Conservation (phyloP, 2,329 filamentous ascomycete species). For the Pseudocercospora ulei region DNA sequence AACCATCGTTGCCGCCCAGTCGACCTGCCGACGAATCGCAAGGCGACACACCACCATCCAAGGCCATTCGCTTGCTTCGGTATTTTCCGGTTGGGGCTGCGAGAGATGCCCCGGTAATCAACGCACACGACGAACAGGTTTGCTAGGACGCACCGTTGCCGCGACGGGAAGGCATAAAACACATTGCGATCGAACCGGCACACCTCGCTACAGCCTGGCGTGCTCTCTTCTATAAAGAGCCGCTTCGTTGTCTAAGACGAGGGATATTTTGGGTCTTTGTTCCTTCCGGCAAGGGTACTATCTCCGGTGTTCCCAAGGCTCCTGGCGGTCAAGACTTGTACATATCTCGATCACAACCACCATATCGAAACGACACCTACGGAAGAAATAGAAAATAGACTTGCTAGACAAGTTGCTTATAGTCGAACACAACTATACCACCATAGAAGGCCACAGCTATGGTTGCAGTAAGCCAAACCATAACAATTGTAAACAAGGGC, state of each 20-base stretch:
- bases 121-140: not conserved
- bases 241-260: conserved; percentile 6
- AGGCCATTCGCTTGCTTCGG: conserved; percentile 4
- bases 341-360: not conserved
- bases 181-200: not conserved
- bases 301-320: not conserved
- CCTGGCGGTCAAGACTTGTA: not conserved
- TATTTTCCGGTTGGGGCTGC: not conserved
- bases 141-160: not conserved
- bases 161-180: no score
- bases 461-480: conserved; percentile 53
- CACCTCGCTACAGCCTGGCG: not conserved
- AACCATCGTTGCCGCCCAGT: conserved; percentile 7
- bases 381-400: not conserved
- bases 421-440: not conserved
- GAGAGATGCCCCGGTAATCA: conserved; percentile 1
- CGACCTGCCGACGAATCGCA: conserved; percentile 5
- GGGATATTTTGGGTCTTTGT: conserved; percentile 7
- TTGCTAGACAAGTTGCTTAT: conserved; percentile 5
- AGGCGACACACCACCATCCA: conserved; percentile 4
- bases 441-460: conserved; percentile 6
- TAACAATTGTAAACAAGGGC: conserved; percentile 83
- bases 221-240: conserved; percentile 1
- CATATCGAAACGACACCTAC: not conserved
- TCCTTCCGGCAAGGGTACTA: not conserved